Conservation (phyloP, 2,329 filamentous ascomycete genomes). For the Beauveria varroae region DNA sequence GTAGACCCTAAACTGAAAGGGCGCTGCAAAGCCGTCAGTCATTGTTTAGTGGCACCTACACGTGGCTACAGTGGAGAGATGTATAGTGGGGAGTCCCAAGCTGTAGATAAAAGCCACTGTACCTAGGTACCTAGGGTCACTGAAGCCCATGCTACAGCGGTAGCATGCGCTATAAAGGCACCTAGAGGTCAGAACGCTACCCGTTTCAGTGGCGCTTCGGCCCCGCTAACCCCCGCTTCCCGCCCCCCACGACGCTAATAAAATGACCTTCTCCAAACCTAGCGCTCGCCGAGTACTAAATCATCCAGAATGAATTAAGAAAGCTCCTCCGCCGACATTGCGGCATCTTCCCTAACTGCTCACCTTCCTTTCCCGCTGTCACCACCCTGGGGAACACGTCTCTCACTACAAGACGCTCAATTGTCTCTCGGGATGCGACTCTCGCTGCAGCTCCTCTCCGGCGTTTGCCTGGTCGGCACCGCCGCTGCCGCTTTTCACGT, state of each 20-base stretch:
- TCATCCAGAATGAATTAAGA: no score
- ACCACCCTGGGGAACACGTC: neutral
- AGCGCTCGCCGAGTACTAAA: no score
- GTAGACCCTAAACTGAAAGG: no score
- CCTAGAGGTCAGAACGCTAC: neutral
- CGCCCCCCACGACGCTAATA: neutral
- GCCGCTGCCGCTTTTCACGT: conserved; percentile 1
- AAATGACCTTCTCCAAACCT: no score
- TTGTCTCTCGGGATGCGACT: neutral
- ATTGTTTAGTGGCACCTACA: no score
- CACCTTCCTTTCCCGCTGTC: neutral
- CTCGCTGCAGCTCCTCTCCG: neutral
- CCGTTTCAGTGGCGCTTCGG: neutral
- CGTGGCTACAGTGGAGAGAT: no score
- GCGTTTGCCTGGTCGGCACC: neutral
- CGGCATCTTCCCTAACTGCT: neutral
- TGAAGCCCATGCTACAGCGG: neutral
- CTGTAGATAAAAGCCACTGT: no score
- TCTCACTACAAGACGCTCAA: neutral
- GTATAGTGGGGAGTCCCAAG: no score
- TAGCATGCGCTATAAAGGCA: neutral
- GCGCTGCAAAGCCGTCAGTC: no score
- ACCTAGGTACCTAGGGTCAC: no score
- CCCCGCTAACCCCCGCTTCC: neutral
- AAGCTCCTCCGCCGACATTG: neutral